Evolutionary conservation across 139 green algal species (phyloP).

Genomic region (Chlamydomonas asymmetrica): DNA sequence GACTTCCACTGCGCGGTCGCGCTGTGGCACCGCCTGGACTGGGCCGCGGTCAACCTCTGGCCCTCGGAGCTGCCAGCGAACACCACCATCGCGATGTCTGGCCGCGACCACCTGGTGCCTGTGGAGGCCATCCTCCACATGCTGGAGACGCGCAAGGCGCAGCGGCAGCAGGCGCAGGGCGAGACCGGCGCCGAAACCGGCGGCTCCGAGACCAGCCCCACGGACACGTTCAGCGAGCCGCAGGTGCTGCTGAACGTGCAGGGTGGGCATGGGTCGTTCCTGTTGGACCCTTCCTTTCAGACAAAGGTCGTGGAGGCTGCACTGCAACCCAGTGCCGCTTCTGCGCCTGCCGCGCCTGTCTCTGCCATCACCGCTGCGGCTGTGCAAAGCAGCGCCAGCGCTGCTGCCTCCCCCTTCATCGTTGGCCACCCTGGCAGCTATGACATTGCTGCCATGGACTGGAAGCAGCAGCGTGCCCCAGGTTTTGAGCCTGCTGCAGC

Average conservation of each 20-base stretch:
- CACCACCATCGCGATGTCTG: conserved; percentile 27
- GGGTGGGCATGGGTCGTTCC: conserved; percentile 19
- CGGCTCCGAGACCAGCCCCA: background rate
- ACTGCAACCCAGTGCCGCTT: background rate
- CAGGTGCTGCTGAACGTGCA: conserved; percentile 1
- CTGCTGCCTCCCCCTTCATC: background rate
- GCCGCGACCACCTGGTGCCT: conserved; percentile 40
- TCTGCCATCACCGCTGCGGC: background rate
- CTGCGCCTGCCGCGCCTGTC: background rate
- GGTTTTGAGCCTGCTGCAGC: too few relatives aligned
- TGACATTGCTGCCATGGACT: too few relatives aligned
- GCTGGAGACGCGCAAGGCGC: conserved; percentile 4
- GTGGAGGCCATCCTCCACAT: conserved; percentile 22
- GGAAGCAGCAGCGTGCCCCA: too few relatives aligned
- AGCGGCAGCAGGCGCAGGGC: background rate
- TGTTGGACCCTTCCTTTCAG: conserved; percentile 8
- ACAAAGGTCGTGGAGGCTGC: conserved; percentile 8
- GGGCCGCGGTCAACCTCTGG: conserved; percentile 44
- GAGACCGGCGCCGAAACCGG: background rate
- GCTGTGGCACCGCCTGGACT: conserved; percentile 30
- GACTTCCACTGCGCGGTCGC: conserved; percentile 34
- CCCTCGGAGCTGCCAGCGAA: conserved; percentile 22
- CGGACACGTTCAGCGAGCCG: background rate
- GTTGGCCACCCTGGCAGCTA: too few relatives aligned
- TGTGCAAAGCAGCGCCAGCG: background rate